Evolutionary conservation across 2,329 filamentous ascomycete species (phyloP).

Genomic region (Zalaria obscura): DNA sequence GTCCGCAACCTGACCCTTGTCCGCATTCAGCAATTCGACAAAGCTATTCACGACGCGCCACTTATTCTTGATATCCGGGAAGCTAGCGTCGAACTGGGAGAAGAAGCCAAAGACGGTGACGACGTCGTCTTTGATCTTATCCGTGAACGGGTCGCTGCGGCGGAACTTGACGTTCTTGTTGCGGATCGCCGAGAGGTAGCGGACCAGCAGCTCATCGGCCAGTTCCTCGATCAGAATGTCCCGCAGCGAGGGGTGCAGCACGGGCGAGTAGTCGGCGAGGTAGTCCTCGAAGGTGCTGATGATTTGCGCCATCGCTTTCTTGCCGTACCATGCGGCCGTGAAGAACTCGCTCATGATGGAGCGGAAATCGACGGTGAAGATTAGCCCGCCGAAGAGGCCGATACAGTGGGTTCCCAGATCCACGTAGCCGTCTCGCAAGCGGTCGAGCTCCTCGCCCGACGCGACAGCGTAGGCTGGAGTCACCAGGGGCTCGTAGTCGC

Average conservation of each 20-base stretch:
- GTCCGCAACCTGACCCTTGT: constrained; percentile 61
- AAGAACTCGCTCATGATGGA: constrained; percentile 79
- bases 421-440: constrained; percentile 79
- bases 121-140: constrained; percentile 89
- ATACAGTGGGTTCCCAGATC: constrained; percentile 92
- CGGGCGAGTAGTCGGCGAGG: constrained; percentile 66
- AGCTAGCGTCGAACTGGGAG: constrained; percentile 54
- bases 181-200: constrained; percentile 70
- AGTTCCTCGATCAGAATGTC: constrained; percentile 92
- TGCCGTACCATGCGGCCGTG: constrained; percentile 75
- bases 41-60: constrained; percentile 87
- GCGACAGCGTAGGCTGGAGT: constrained; percentile 63
- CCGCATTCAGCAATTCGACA: constrained; percentile 58
- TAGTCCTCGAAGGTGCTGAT: constrained; percentile 93
- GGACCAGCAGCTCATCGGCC: constrained; percentile 75
- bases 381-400: constrained; percentile 67
- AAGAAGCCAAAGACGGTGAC: constrained; percentile 86
- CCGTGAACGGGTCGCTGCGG: constrained; percentile 71
- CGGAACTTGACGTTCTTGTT: constrained; percentile 80
- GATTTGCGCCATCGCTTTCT: constrained; percentile 83
- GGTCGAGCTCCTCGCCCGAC: constrained; percentile 56
- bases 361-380: constrained; percentile 84
- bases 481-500: constrained; percentile 69
- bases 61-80: constrained; percentile 67
- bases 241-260: constrained; percentile 73